phyloP scores from a whole-genome alignment of 257 asterid genomes.

The Henckelia pumila region DNA sequence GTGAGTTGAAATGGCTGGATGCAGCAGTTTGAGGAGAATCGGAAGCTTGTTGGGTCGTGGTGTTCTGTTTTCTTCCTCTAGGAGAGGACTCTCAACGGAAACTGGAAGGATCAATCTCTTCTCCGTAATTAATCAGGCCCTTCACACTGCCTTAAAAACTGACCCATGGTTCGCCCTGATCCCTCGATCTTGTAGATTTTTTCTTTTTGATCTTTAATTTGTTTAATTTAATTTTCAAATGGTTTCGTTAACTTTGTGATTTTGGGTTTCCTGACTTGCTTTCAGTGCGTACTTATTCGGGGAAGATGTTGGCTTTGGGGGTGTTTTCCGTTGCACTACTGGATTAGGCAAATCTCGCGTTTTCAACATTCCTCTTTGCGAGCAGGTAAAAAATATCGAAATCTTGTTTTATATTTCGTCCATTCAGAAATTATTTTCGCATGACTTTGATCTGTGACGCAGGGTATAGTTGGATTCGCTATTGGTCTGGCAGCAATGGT shows the following conservation, averaged over 20 bases:
- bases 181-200: neutral
- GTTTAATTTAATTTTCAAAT: neutral
- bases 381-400: constrained; percentile 51
- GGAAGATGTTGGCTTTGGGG: constrained; percentile 97
- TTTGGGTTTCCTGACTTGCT: neutral
- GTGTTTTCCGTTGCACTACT: constrained; percentile 96
- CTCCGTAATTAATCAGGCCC: constrained; percentile 86
- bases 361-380: constrained; percentile 99
- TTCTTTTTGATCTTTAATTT: neutral
- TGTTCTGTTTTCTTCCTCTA: too few species aligned
- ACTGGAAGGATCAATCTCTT: constrained; percentile 46
- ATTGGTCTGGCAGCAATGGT: too few species aligned
- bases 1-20: too few species aligned
- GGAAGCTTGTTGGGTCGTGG: constrained; percentile 16
- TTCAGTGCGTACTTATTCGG: constrained; percentile 88
- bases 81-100: constrained; percentile 36
- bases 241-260: neutral
- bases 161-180: constrained; percentile 68
- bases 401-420: neutral
- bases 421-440: neutral
- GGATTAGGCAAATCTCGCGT: constrained; percentile 90
- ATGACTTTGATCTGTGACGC: constrained; percentile 18
- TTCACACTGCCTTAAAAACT: constrained; percentile 76
- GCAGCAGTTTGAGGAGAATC: too few species aligned
- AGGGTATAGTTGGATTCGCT: too few species aligned